phyloP scores from a whole-genome alignment of 768 basidiomycete genomes.

The Trametes elegans region DNA sequence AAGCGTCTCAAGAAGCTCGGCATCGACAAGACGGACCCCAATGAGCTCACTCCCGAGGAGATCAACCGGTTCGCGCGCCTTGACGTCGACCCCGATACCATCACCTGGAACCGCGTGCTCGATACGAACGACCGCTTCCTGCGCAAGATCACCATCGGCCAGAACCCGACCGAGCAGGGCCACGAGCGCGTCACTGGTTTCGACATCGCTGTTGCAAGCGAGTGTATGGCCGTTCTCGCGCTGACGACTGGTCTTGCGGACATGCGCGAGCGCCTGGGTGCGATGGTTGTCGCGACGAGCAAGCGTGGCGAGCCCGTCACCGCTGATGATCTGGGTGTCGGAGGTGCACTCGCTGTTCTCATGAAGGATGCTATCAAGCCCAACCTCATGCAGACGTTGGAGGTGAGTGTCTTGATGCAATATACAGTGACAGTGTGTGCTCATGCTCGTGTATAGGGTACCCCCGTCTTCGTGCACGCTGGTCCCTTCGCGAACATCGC shows the following conservation, averaged over 20 bases:
- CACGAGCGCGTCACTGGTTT: slow-evolving; percentile 88
- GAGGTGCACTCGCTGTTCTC: slow-evolving; percentile 92
- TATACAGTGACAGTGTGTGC: neutral
- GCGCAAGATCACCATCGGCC: slow-evolving; percentile 91
- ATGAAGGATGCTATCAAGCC: slow-evolving; percentile 99
- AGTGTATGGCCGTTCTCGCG: slow-evolving; percentile 97
- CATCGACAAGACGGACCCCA: slow-evolving; percentile 90
- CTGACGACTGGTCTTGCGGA: slow-evolving; percentile 84
- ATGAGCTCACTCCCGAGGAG: slow-evolving; percentile 91
- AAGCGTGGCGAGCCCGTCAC: slow-evolving; percentile 90
- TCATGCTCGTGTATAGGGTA: slow-evolving; percentile 53
- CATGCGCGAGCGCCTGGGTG: slow-evolving; percentile 89
- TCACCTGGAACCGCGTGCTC: slow-evolving; percentile 97
- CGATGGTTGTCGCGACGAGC: slow-evolving; percentile 96
- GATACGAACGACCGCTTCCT: slow-evolving; percentile 98
- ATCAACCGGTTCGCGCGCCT: slow-evolving; percentile 86
- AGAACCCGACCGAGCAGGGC: slow-evolving; percentile 85
- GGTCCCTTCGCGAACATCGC: slow-evolving; percentile 99
- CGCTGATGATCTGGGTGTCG: slow-evolving; percentile 93
- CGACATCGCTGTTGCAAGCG: slow-evolving; percentile 96
- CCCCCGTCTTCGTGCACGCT: slow-evolving; percentile 98
- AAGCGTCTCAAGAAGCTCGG: slow-evolving; percentile 94
- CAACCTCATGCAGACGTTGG: slow-evolving; percentile 97
- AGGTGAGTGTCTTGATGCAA: slow-evolving; percentile 42
- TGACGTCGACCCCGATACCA: slow-evolving; percentile 85